These are phyloP conservation scores for Saitozyma podzolica DNA, from an alignment of 768 basidiomycete species.

Conservation along the genomic window DNA sequence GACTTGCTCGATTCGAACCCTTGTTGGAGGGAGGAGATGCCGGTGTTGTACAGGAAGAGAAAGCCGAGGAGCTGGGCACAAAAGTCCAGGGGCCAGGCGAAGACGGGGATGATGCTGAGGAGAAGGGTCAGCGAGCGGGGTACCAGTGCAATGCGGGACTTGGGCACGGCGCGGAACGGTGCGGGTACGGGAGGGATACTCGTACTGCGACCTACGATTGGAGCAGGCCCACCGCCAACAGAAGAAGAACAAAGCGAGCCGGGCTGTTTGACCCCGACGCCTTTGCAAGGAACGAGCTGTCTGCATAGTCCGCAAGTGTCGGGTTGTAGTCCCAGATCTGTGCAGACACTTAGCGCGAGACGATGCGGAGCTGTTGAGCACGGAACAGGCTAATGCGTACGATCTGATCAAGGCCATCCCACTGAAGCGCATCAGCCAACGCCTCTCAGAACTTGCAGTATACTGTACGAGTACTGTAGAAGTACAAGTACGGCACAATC, in stretches of 20 bases:
- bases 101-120: constrained; percentile 33
- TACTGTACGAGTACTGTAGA: not conserved
- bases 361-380: not conserved
- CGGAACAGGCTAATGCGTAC: constrained; percentile 4
- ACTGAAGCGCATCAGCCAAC: constrained; percentile 16
- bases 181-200: not conserved
- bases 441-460: not conserved
- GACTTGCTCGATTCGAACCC: constrained; percentile 23
- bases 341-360: no score
- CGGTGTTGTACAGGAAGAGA: constrained; percentile 38
- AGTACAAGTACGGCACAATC: no score
- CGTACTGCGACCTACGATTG: constrained; percentile 31
- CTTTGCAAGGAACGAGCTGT: constrained; percentile 30
- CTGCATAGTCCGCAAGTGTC: constrained; percentile 31
- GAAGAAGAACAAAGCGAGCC: constrained; percentile 30
- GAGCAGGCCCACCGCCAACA: constrained; percentile 23
- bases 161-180: not conserved
- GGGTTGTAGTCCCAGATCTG: constrained; percentile 36
- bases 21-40: constrained; percentile 18
- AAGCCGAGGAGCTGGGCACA: constrained; percentile 31
- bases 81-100: constrained; percentile 37
- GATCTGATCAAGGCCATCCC: constrained; percentile 26
- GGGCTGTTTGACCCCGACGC: constrained; percentile 21
- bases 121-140: not conserved
- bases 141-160: not conserved